Percentiles rank a stretch among this genome's conserved stretches.
phyloP scores from a whole-genome alignment of 768 basidiomycete genomes.

The Mycena haematopus region DNA sequence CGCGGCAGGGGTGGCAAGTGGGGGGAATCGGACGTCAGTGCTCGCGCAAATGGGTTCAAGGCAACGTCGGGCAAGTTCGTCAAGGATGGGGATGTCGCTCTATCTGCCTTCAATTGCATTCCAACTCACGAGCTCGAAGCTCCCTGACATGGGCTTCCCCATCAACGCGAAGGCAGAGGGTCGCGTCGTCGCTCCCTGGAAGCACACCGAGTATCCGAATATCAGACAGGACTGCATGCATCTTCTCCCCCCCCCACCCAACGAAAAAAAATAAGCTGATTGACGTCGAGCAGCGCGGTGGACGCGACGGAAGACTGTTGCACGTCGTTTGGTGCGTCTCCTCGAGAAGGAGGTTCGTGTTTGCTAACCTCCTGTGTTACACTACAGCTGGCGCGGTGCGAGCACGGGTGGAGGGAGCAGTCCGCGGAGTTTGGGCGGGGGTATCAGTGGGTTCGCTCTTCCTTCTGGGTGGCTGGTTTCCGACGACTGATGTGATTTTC shows the following conservation, averaged over 20 bases:
- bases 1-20: slow-evolving; percentile 58
- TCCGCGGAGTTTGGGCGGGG: slow-evolving; percentile 78
- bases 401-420: slow-evolving; percentile 94
- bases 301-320: slow-evolving; percentile 88
- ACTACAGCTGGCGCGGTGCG: slow-evolving; percentile 85
- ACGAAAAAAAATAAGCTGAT: slow-evolving; percentile 42
- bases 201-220: slow-evolving; percentile 77
- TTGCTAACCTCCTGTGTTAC: background rate
- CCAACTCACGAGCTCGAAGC: slow-evolving; percentile 44
- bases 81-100: slow-evolving; percentile 48
- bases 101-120: too few relatives aligned
- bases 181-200: slow-evolving; percentile 92
- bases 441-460: slow-evolving; percentile 66
- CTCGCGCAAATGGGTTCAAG: slow-evolving; percentile 79
- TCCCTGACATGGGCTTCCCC: slow-evolving; percentile 95
- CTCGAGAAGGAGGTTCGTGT: too few relatives aligned
- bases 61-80: slow-evolving; percentile 77
- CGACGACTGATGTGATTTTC: too few relatives aligned
- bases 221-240: slow-evolving; percentile 47
- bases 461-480: too few relatives aligned
- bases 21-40: slow-evolving; percentile 67
- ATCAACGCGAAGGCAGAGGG: slow-evolving; percentile 95
- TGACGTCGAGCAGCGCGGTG: slow-evolving; percentile 71
- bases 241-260: too few relatives aligned
- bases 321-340: slow-evolving; percentile 68